Conservation (phyloP, 768 basidiomycete genomes). For the Sistotremastrum suecicum region DNA sequence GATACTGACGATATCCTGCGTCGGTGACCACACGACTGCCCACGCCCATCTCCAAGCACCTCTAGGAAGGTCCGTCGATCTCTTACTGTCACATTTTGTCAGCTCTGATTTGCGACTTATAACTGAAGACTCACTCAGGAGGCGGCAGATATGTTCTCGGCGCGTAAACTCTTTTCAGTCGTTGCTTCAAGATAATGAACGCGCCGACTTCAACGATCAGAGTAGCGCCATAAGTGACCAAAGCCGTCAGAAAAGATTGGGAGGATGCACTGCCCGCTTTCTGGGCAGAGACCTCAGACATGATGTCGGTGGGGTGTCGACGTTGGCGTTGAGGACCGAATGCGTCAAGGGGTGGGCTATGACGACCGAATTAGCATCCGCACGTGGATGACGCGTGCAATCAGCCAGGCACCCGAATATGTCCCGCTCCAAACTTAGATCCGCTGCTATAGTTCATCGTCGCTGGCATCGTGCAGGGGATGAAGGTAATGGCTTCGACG, state of each 20-base stretch:
- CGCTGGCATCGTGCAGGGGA: too few relatives aligned
- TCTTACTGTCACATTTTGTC: constrained; percentile 20
- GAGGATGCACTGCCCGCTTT: constrained; percentile 17
- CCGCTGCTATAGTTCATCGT: too few relatives aligned
- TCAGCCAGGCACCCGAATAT: too few relatives aligned
- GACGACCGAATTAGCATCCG: too few relatives aligned
- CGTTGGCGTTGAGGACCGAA: too few relatives aligned
- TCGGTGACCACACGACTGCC: constrained; percentile 25
- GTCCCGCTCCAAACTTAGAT: too few relatives aligned
- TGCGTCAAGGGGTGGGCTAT: too few relatives aligned
- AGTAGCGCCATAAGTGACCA: constrained; percentile 40
- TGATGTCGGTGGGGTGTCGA: background rate
- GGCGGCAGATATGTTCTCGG: constrained; percentile 51
- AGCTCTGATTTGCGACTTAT: background rate
- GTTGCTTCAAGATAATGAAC: constrained; percentile 42
- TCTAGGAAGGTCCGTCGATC: constrained; percentile 27
- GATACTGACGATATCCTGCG: constrained; percentile 31
- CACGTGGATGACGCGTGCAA: too few relatives aligned
- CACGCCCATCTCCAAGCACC: constrained; percentile 39
- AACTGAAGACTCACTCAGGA: constrained; percentile 25
- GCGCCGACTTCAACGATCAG: constrained; percentile 34
- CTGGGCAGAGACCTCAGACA: constrained; percentile 1
- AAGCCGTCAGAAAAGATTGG: constrained; percentile 43
- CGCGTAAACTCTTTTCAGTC: constrained; percentile 43
- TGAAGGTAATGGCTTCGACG: too few relatives aligned